Conservation (phyloP, 768 basidiomycete genomes). For the Astraeus odoratus region DNA sequence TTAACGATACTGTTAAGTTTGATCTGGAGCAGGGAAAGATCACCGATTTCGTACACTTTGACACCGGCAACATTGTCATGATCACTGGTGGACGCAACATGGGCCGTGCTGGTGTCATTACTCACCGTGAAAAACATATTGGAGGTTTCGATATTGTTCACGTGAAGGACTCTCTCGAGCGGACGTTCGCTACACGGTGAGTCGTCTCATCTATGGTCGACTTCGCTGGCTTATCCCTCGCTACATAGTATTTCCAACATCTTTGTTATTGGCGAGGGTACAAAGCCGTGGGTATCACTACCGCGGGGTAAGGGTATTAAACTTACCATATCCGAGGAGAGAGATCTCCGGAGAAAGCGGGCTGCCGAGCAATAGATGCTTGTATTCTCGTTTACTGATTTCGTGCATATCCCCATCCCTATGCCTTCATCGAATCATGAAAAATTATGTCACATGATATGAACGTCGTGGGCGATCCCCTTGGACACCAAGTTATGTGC, state of each 20-base stretch:
- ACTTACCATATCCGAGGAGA: conserved; percentile 94
- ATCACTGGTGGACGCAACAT: conserved; percentile 99
- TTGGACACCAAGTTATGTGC: too few species aligned
- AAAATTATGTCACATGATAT: too few species aligned
- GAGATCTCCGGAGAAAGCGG: conserved; percentile 85
- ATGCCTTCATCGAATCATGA: conserved; percentile 9
- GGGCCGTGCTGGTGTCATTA: conserved; percentile 95
- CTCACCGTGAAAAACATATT: conserved; percentile 94
- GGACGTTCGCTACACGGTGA: conserved; percentile 96
- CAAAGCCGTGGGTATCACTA: conserved; percentile 93
- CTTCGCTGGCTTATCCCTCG: not conserved
- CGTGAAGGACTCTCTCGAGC: conserved; percentile 90
- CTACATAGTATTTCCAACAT: conserved; percentile 81
- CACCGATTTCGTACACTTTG: conserved; percentile 88
- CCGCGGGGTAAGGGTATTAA: conserved; percentile 98
- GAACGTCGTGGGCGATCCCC: too few species aligned
- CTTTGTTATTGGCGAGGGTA: conserved; percentile 94
- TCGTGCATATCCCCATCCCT: not conserved
- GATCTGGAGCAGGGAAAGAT: conserved; percentile 95
- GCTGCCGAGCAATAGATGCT: conserved; percentile 56
- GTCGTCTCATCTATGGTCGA: conserved; percentile 21
- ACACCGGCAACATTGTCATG: conserved; percentile 95
- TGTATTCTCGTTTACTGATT: not conserved
- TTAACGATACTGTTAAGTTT: conserved; percentile 97
- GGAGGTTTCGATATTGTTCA: conserved; percentile 99